A percentile compares a stretch with the other conserved stretches of the same genome.
Evolutionary conservation across 2,329 filamentous ascomycete species (phyloP).

Genomic region (Erysiphe pulchra): DNA sequence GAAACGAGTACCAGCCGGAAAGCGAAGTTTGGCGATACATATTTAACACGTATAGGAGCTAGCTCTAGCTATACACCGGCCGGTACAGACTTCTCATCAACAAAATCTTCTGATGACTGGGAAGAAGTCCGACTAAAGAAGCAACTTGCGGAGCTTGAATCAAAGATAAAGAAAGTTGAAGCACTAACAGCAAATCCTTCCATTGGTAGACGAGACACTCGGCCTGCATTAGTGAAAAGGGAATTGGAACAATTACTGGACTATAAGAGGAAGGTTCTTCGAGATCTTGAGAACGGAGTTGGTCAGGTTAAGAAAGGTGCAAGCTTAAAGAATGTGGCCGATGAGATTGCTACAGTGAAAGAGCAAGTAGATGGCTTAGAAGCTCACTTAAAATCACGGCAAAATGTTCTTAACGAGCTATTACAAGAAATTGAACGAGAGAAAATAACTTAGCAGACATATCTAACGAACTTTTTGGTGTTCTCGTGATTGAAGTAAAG

Average conservation of each 20-base stretch:
- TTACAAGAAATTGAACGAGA: slow-evolving; percentile 68
- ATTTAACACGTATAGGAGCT: slow-evolving; percentile 66
- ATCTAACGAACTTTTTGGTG: too few species aligned
- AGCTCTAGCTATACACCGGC: slow-evolving; percentile 51
- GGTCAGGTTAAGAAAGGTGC: slow-evolving; percentile 44
- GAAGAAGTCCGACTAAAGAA: slow-evolving; percentile 90
- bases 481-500: too few species aligned
- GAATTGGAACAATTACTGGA: slow-evolving; percentile 86
- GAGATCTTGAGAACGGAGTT: slow-evolving; percentile 47
- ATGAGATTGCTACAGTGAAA: slow-evolving; percentile 71
- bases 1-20: slow-evolving; percentile 69
- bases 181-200: slow-evolving; percentile 37
- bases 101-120: slow-evolving; percentile 78
- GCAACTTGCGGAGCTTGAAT: slow-evolving; percentile 69
- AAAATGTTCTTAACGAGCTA: slow-evolving; percentile 51
- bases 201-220: slow-evolving; percentile 43
- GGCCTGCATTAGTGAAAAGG: slow-evolving; percentile 76
- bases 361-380: slow-evolving; percentile 88
- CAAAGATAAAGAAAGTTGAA: slow-evolving; percentile 66
- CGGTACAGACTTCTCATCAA: slow-evolving; percentile 73
- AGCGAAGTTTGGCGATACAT: slow-evolving; percentile 92
- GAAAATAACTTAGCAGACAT: slow-evolving; percentile 22
- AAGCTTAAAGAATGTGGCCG: slow-evolving; percentile 48
- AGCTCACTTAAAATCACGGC: slow-evolving; percentile 49
- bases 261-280: slow-evolving; percentile 65